These are phyloP conservation scores for Neoboletus magnificus DNA, from an alignment of 768 basidiomycete species.

Conservation along the genomic window DNA sequence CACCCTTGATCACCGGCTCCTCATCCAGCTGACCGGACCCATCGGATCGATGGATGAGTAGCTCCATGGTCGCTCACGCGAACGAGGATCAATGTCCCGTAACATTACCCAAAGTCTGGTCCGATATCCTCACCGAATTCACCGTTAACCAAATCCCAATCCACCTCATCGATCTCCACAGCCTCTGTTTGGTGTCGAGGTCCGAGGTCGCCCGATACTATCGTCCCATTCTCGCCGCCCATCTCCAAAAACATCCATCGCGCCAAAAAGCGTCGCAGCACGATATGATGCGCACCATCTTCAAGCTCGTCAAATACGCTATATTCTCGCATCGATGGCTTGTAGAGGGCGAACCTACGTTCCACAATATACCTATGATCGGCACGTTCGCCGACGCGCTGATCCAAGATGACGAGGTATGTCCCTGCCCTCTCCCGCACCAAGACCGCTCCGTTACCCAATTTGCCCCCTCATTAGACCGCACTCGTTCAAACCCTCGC, in stretches of 20 bases:
- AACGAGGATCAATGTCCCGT: neutral
- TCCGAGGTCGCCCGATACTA: neutral
- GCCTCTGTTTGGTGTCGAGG: conserved; percentile 5
- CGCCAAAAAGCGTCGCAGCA: neutral
- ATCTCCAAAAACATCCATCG: conserved; percentile 7
- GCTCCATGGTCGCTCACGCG: neutral
- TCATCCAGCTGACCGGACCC: neutral
- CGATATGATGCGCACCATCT: neutral
- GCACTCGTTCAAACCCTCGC: neutral
- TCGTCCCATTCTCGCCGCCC: neutral
- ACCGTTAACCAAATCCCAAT: conserved; percentile 11
- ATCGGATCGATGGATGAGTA: neutral
- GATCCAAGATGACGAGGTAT: conserved; percentile 2
- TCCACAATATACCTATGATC: conserved; percentile 5
- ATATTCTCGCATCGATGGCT: conserved; percentile 18
- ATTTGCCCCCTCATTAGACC: too few species aligned
- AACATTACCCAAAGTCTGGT: neutral
- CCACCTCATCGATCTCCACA: conserved; percentile 10
- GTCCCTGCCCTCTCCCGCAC: neutral
- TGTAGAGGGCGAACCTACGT: conserved; percentile 10
- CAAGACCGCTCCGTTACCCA: too few species aligned
- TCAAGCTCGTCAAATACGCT: conserved; percentile 8
- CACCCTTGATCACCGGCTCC: neutral
- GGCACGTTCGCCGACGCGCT: neutral
- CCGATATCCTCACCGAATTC: conserved; percentile 3